Conservation (phyloP, 163 green algal genomes). For the Scenedesmus sp. region DNA sequence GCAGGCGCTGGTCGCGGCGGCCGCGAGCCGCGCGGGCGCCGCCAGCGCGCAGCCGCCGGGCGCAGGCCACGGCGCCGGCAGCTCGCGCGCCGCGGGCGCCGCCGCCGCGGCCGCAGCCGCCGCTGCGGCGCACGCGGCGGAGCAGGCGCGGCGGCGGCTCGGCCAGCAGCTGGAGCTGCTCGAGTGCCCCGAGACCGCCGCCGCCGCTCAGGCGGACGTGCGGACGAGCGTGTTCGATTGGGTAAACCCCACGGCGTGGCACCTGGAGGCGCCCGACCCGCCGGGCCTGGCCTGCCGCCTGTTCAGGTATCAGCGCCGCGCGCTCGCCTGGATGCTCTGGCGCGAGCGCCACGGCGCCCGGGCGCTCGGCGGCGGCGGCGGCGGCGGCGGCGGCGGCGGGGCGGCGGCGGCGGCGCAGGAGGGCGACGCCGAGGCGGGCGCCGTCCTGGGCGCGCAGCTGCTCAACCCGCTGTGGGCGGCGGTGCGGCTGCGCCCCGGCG, state of each 20-base stretch:
- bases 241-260: slow-evolving; percentile 21
- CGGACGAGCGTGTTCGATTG: slow-evolving; percentile 22
- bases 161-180: slow-evolving; percentile 30
- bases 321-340: slow-evolving; percentile 64
- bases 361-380: slow-evolving; percentile 18
- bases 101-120: neutral
- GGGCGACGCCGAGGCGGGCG: slow-evolving; percentile 8
- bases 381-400: slow-evolving; percentile 9
- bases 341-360: slow-evolving; percentile 38
- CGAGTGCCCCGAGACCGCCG: slow-evolving; percentile 24
- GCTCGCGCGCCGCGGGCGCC: neutral
- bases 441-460: slow-evolving; percentile 12
- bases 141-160: too few species aligned
- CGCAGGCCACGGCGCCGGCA: neutral
- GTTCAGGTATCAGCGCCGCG: slow-evolving; percentile 56
- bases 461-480: slow-evolving; percentile 44
- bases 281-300: slow-evolving; percentile 24
- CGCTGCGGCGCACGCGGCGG: neutral
- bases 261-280: slow-evolving; percentile 2
- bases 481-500: slow-evolving; percentile 12
- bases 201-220: slow-evolving; percentile 7
- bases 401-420: neutral
- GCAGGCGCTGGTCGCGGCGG: too few species aligned
- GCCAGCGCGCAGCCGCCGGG: neutral
- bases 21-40: neutral